A percentile compares a stretch with the other conserved stretches of the same genome.
phyloP scores from a whole-genome alignment of 257 asterid genomes.

The Nicotiana undulata region DNA sequence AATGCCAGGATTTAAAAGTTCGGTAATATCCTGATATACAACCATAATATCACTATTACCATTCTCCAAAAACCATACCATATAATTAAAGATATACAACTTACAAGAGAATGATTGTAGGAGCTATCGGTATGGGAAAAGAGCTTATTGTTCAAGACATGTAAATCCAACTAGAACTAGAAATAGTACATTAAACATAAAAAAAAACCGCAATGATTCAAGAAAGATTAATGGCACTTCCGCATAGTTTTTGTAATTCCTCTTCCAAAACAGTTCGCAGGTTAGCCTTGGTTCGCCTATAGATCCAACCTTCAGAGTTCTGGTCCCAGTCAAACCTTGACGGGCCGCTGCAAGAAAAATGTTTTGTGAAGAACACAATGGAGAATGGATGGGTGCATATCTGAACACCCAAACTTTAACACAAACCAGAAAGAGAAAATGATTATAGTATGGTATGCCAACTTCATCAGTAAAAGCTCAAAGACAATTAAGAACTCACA shows the following conservation, averaged over 20 bases:
- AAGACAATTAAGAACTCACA: neutral
- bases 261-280: constrained; percentile 43
- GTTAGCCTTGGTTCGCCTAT: constrained; percentile 52
- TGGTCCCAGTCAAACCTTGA: constrained; percentile 89
- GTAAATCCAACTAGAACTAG: neutral
- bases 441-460: neutral
- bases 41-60: no score
- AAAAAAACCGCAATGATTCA: neutral
- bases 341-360: constrained; percentile 63
- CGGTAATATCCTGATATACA: no score
- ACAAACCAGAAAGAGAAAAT: neutral
- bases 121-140: neutral
- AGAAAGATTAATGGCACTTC: constrained; percentile 41
- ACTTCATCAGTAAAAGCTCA: neutral
- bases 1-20: no score
- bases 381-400: neutral
- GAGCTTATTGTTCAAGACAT: neutral
- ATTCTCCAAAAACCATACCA: no score
- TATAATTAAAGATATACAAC: neutral
- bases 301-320: constrained; percentile 56
- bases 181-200: neutral
- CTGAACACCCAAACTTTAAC: neutral
- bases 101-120: neutral
- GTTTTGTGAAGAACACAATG: neutral
- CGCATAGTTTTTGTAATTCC: constrained; percentile 68